Evolutionary conservation across 129 eudicot species (phyloP), one percentile per base, ranked within the genome.

Genomic region (Ambrosia trifida): DNA sequence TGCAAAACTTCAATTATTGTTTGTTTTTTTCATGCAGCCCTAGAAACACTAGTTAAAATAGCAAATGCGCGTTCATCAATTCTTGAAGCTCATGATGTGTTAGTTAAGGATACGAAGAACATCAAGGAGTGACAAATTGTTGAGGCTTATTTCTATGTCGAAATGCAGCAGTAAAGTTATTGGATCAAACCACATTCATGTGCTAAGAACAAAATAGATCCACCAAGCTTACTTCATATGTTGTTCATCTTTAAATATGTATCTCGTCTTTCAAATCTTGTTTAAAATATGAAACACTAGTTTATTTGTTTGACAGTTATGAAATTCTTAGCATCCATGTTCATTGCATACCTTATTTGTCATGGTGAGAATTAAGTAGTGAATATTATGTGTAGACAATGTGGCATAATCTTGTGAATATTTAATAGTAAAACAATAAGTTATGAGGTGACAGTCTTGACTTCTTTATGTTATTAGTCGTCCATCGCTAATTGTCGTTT

Each of bases 1-100:
- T 0, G 4, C 30, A 35, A 8, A 71, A 35, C 9, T 5, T 57
- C 19, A 68, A 0, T 61, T 12, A 31, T 35, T 44, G 17, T 38
- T 47, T 75, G 18, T 19, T 45, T 45, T 44, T 44, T 62, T 46
- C 18, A 7, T 76, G 88, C 87, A 93, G 98, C 96, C 63, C 76
- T 93, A 69, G 96, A 93, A 74, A 80, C 76, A 38, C 98, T 93
- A 49, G 80, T 87, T 16, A 91, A 89, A 73, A 79, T 89, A 70
- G 84, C 96, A 85, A 93, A 89, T 50, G 46, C 32, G n/a, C 86
- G 92, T 28, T 84, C 98, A 60, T 80, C 88, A 12, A 69, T 89
- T 80, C 81, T 89, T 32, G 33, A 32, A 75, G 83, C 96, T 75
- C 81, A 81, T 80, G 88, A 85, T 44, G 83, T 76, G 60, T 67